Evolutionary conservation across 768 basidiomycete species (phyloP).

Genomic region (Candolleomyces aberdarensis): DNA sequence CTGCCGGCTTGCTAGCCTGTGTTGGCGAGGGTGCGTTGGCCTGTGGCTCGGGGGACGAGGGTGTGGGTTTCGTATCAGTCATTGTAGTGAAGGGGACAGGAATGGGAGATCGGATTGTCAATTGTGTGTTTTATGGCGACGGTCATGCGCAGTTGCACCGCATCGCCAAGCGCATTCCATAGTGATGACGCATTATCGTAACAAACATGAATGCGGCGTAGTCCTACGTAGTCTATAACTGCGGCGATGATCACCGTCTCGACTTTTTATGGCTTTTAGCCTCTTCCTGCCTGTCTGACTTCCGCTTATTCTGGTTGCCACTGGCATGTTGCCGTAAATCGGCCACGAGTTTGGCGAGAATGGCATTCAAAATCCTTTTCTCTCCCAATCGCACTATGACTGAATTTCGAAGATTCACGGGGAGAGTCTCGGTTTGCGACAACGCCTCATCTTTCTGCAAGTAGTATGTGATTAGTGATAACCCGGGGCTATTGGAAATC

Average conservation of each 20-base stretch:
- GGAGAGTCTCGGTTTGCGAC: slow-evolving; percentile 32
- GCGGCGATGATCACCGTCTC: slow-evolving; percentile 1
- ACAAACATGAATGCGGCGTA: not conserved
- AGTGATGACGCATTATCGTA: not conserved
- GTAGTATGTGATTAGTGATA: not conserved
- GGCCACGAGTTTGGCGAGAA: slow-evolving; percentile 20
- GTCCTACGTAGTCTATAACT: not conserved
- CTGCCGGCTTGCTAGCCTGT: not conserved
- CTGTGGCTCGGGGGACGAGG: slow-evolving; percentile 1
- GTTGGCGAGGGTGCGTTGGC: not conserved
- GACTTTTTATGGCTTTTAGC: slow-evolving; percentile 6
- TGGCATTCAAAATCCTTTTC: slow-evolving; percentile 56
- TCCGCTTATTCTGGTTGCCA: slow-evolving; percentile 9
- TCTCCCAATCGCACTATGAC: slow-evolving; percentile 76
- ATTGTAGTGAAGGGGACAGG: not conserved
- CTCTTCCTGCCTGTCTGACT: slow-evolving; percentile 3
- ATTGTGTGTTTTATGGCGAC: not conserved
- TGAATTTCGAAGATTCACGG: slow-evolving; percentile 55
- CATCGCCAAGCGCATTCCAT: not conserved
- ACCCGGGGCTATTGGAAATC: slow-evolving; percentile 14
- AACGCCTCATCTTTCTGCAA: slow-evolving; percentile 47
- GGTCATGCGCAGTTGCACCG: slow-evolving; percentile 1
- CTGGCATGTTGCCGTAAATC: not conserved
- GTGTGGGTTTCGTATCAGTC: slow-evolving; percentile 4
- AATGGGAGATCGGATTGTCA: not conserved